Conservation (phyloP, 306 rosid species). For the Casuarina equisetifolia region DNA sequence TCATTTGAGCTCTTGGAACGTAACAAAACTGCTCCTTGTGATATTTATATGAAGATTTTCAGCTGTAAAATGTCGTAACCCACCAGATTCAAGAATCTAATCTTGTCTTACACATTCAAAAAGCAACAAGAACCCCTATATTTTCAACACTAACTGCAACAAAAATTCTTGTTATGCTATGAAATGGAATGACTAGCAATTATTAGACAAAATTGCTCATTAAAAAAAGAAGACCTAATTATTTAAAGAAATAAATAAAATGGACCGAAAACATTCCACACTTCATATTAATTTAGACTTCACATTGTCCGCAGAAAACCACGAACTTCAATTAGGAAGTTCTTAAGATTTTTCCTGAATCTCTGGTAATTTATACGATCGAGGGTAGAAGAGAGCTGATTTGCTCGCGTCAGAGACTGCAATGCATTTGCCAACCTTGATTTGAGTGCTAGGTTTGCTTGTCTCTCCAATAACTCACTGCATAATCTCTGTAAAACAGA, state of each 20-base stretch:
- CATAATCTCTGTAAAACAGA: slow-evolving; percentile 61
- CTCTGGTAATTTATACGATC: slow-evolving; percentile 82
- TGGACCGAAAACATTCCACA: background rate
- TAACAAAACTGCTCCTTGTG: too few species aligned
- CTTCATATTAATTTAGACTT: slow-evolving; percentile 3
- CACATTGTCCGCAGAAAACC: slow-evolving; percentile 83
- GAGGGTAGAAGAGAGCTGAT: slow-evolving; percentile 76
- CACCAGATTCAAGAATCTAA: background rate
- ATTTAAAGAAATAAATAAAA: background rate
- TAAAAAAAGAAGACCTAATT: background rate
- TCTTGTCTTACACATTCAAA: background rate
- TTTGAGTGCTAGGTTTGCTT: slow-evolving; percentile 58
- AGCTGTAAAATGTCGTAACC: too few species aligned
- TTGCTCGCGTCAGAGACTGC: slow-evolving; percentile 68
- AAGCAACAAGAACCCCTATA: background rate
- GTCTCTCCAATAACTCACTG: slow-evolving; percentile 74
- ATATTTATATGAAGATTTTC: too few species aligned
- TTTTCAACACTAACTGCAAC: background rate
- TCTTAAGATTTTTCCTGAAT: slow-evolving; percentile 78
- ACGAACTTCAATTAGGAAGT: slow-evolving; percentile 78
- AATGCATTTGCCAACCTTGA: slow-evolving; percentile 75
- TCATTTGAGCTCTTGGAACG: too few species aligned
- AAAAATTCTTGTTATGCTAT: background rate
- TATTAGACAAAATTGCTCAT: background rate
- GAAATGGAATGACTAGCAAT: background rate